Evolutionary conservation across 106 monocot species (phyloP).

Genomic region (Dendrobium chrysotoxum): DNA sequence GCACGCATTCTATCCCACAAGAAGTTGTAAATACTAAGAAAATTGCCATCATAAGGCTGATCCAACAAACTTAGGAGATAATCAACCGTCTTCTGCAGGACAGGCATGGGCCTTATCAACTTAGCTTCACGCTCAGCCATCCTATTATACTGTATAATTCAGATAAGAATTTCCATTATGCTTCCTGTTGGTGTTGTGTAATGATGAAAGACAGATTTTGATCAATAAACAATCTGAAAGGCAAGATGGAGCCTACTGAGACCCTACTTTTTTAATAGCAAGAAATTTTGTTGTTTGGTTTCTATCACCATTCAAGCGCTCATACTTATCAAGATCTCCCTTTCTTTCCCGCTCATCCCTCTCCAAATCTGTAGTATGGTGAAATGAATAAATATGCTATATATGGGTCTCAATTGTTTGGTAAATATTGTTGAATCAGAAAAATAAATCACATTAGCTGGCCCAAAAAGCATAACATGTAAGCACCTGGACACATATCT

Average conservation of each 20-base stretch:
- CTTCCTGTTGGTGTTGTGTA: constrained; percentile 24
- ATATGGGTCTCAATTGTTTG: neutral
- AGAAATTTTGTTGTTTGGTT: constrained; percentile 82
- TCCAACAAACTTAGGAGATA: constrained; percentile 82
- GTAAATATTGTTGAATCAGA: neutral
- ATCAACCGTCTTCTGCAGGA: constrained; percentile 79
- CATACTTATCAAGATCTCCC: constrained; percentile 94
- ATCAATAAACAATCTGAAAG: constrained; percentile 10
- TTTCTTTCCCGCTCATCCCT: constrained; percentile 94
- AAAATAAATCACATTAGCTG: neutral
- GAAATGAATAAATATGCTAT: neutral
- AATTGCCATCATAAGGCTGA: constrained; percentile 69
- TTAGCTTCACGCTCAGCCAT: constrained; percentile 74
- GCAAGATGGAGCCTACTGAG: constrained; percentile 7
- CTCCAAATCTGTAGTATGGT: constrained; percentile 61
- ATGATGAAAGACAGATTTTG: constrained; percentile 24
- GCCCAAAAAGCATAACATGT: neutral
- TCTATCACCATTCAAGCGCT: constrained; percentile 84
- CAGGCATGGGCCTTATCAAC: constrained; percentile 88
- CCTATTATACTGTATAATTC: constrained; percentile 87
- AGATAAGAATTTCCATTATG: constrained; percentile 62
- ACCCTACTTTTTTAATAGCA: constrained; percentile 85
- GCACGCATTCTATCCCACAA: constrained; percentile 99
- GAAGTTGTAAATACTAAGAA: constrained; percentile 84
- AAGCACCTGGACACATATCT: constrained; percentile 96